Conservation (phyloP, 306 rosid species). For the Vicia sativa region DNA sequence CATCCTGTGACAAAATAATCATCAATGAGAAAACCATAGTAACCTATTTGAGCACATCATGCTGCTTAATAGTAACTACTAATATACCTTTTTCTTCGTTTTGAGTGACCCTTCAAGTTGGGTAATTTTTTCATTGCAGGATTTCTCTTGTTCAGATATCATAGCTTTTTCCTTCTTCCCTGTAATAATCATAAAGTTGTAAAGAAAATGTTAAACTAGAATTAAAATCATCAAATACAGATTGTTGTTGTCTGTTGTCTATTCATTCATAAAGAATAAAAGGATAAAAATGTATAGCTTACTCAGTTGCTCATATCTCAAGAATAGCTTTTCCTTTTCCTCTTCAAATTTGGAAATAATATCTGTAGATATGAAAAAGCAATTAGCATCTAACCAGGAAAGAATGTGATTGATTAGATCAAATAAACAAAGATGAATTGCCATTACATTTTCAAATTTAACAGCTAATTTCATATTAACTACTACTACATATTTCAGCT, state of each 20-base stretch:
- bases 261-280: not conserved
- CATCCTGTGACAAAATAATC: constrained; percentile 57
- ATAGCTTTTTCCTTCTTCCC: constrained; percentile 78
- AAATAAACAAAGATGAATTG: constrained; percentile 15
- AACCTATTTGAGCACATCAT: not conserved
- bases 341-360: constrained; percentile 85
- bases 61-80: constrained; percentile 9
- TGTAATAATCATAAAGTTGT: constrained; percentile 41
- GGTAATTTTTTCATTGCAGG: constrained; percentile 69
- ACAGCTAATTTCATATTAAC: constrained; percentile 12
- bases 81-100: constrained; percentile 78
- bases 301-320: constrained; percentile 88
- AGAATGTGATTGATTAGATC: not conserved
- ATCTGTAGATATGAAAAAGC: constrained; percentile 47
- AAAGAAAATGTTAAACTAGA: not conserved
- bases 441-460: constrained; percentile 1
- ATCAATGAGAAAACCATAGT: constrained; percentile 10
- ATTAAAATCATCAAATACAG: not conserved
- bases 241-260: not conserved
- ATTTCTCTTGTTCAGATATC: constrained; percentile 78
- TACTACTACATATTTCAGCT: constrained; percentile 6
- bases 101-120: constrained; percentile 78
- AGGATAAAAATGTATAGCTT: constrained; percentile 39
- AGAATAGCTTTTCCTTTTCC: constrained; percentile 81
- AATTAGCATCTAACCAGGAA: constrained; percentile 33